Evolutionary conservation across 108 stramenopile species (phyloP).

Genomic region (Poteriospumella lacustris): DNA sequence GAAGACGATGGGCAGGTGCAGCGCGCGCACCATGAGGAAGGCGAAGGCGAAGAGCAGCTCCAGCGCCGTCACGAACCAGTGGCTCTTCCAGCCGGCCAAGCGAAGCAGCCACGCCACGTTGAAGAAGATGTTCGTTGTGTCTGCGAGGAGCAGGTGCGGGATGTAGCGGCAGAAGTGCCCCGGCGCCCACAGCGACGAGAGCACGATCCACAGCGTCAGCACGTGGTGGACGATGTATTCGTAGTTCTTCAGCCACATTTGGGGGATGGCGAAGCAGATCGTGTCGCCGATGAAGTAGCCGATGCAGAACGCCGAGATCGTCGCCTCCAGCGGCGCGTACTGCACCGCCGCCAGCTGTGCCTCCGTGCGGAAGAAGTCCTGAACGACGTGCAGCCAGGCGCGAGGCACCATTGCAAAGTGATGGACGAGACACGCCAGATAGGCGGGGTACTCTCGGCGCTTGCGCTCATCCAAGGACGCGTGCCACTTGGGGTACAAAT

Average conservation of each 20-base stretch:
- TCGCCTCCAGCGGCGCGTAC: background rate
- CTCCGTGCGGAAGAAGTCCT: background rate
- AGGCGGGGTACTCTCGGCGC: background rate
- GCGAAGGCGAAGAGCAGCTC: background rate
- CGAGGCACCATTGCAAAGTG: background rate
- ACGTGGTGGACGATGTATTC: slow-evolving; percentile 2
- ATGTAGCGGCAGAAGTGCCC: background rate
- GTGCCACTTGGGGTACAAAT: background rate
- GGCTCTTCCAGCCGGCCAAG: background rate
- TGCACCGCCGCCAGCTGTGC: background rate
- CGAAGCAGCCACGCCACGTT: slow-evolving; percentile 6
- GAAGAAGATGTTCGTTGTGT: background rate
- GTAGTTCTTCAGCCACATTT: background rate
- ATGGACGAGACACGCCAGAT: background rate
- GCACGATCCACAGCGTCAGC: background rate
- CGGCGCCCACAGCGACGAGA: background rate
- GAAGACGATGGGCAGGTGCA: background rate
- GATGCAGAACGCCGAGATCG: background rate
- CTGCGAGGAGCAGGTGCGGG: background rate
- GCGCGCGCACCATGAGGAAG: background rate
- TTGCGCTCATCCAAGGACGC: background rate
- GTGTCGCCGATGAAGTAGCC: slow-evolving; percentile 6
- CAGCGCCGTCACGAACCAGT: background rate
- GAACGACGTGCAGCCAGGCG: background rate
- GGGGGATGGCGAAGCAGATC: background rate